Evolutionary conservation across 1,139 yeast species (phyloP).

Genomic region (Hemisphaericaspora subhashii): DNA sequence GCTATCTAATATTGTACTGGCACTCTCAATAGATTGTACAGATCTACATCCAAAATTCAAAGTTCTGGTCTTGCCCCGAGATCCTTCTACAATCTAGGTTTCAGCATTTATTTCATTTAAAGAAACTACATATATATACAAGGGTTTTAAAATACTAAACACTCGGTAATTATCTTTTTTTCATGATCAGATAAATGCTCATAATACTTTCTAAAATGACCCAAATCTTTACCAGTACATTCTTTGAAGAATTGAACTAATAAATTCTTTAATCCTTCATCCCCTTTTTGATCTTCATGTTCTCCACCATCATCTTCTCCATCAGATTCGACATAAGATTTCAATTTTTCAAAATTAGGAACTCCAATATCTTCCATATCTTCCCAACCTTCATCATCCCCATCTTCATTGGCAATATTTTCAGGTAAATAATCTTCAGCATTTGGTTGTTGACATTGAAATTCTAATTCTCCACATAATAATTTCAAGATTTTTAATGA

Average conservation of each 20-base stretch:
- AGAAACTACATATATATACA: no score
- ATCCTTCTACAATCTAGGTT: no score
- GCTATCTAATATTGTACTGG: no score
- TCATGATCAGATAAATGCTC: constrained; percentile 55
- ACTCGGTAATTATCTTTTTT: constrained; percentile 54
- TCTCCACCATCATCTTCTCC: constrained; percentile 32
- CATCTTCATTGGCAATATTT: constrained; percentile 40
- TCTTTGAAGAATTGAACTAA: constrained; percentile 65
- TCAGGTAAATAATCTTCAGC: constrained; percentile 37
- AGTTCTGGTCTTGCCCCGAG: no score
- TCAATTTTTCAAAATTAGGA: constrained; percentile 58
- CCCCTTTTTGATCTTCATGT: constrained; percentile 33
- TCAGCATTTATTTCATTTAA: background rate
- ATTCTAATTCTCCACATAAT: constrained; percentile 64
- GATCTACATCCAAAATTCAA: no score
- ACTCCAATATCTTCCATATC: constrained; percentile 70
- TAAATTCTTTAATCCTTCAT: constrained; percentile 44
- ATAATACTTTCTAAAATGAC: constrained; percentile 56
- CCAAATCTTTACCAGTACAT: constrained; percentile 53
- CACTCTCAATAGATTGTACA: no score
- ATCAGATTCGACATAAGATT: constrained; percentile 52
- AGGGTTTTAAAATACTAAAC: constrained; percentile 30
- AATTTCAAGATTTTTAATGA: constrained; percentile 72
- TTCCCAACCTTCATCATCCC: constrained; percentile 73
- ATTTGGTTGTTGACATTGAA: constrained; percentile 53